Conservation (phyloP, 2,329 filamentous ascomycete species). For the Penicillium brasilianum region DNA sequence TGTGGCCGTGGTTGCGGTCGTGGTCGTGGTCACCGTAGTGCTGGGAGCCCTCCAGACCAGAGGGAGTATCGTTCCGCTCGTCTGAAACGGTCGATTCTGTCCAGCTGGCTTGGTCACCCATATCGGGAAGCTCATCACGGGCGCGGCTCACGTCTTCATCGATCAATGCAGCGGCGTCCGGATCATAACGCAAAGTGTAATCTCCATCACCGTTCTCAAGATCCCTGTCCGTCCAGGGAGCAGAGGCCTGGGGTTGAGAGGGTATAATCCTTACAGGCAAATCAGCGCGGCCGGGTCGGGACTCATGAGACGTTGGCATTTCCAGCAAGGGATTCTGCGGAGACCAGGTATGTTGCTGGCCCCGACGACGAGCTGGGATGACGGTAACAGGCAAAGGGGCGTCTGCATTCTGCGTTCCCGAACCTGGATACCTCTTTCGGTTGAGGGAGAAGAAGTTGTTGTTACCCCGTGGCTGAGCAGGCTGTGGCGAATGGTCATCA, state of each 20-base stretch:
- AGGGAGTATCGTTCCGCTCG: conserved; percentile 11
- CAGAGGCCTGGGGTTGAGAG: conserved; percentile 59
- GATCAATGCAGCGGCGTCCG: conserved; percentile 46
- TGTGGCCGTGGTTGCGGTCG: no score
- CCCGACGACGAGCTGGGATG: conserved; percentile 63
- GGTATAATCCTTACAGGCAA: conserved; percentile 64
- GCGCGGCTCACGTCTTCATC: conserved; percentile 31
- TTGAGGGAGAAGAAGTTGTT: conserved; percentile 56
- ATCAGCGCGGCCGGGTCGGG: conserved; percentile 23
- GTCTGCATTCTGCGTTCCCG: conserved; percentile 44
- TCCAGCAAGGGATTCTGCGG: conserved; percentile 45
- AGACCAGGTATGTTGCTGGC: conserved; percentile 60
- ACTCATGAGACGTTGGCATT: conserved; percentile 20
- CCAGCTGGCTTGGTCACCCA: conserved; percentile 26
- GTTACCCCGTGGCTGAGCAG: conserved; percentile 52
- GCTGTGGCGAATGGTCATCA: conserved; percentile 45
- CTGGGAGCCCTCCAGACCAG: conserved; percentile 3
- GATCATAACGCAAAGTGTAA: conserved; percentile 45
- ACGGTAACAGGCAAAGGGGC: conserved; percentile 61
- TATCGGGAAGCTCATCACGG: conserved; percentile 9
- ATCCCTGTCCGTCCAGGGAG: conserved; percentile 59
- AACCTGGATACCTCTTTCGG: conserved; percentile 48
- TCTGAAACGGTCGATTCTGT: conserved; percentile 25
- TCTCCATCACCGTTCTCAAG: conserved; percentile 33
- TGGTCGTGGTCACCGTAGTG: neutral